Evolutionary conservation across 257 asterid genomes (phyloP), one percentile per base, ranked within the genome.

Genomic region (Solanum dulcamara): DNA sequence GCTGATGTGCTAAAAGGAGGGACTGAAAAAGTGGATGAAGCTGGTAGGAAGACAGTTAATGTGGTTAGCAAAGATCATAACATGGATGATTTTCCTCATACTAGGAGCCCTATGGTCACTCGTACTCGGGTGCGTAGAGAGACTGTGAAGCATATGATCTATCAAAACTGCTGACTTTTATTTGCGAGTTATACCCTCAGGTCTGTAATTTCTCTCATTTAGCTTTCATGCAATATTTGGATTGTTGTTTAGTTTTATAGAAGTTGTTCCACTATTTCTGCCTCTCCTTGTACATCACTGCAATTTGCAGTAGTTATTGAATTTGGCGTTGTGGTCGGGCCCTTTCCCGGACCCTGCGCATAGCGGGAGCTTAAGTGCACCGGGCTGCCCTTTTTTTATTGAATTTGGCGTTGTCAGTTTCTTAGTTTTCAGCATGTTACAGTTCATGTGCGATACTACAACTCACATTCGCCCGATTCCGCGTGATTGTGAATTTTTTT

Each of bases 61-160:
- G 87, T 17, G 51, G 46, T 70, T 8, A 51, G 81, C 50, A 59
- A 67, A 55, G 85, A 57, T n/a, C 88, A 57, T 30, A 37, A 10
- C 57, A 46, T 85, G 26, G 87, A 60, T 48, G 64, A 66, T 11
- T 48, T 40, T 60, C 84, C 87, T 40, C 72, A 62, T 66, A 38
- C 77, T 2, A 88, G 67, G 57, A 81, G n/a, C 80, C 13, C 86
- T 60, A 60, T 87, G 64, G 57, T 89, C 55, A 83, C 77, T 64
- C 89, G 71, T 42, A 84, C 85, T 42, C n/a, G 83, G 53, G 33
- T 85, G 83, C 91, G 85, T 8, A 81, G 68, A 30, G 93, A 91
- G 85, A 88, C 90, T 4, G 84, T 89, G 22, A 90, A 87, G 90
- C 90, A 84, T 18, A 72, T 89, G 22, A 87, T 90, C 79, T 88